Conservation (phyloP, 164 flowering plant genomes). For the Taxillus chinensis region DNA sequence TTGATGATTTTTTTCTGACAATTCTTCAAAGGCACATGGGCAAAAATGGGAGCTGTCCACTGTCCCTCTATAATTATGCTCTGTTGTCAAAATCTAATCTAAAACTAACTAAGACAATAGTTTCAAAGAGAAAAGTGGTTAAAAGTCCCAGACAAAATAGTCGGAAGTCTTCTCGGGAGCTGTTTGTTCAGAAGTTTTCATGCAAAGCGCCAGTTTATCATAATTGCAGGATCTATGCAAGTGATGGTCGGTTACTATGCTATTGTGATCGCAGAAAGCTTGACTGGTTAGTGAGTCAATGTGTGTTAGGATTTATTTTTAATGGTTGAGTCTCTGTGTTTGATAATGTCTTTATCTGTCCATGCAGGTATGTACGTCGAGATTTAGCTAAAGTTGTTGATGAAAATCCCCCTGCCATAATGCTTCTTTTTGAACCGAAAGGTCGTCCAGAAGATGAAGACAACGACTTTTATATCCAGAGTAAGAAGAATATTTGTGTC, state of each 20-base stretch:
- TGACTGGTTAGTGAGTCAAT: conserved; percentile 58
- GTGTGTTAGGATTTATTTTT: neutral
- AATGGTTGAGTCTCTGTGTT: neutral
- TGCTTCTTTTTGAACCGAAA: conserved; percentile 97
- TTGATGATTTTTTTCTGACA: conserved; percentile 27
- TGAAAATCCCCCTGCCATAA: conserved; percentile 76
- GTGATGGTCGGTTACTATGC: conserved; percentile 90
- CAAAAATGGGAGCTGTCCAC: conserved; percentile 52
- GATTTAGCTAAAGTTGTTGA: conserved; percentile 83
- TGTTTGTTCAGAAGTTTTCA: conserved; percentile 86
- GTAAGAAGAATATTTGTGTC: conserved; percentile 93
- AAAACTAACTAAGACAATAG: conserved; percentile 22
- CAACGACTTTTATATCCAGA: conserved; percentile 88
- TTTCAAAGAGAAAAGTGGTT: conserved; percentile 36
- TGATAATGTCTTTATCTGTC: neutral
- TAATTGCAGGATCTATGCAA: conserved; percentile 91
- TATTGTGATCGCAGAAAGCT: conserved; percentile 92
- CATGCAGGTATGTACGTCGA: conserved; percentile 64
- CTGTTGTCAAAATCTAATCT: conserved; percentile 39
- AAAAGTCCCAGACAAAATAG: conserved; percentile 35
- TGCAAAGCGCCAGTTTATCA: conserved; percentile 98
- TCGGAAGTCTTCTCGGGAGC: conserved; percentile 61
- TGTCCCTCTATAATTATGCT: conserved; percentile 59
- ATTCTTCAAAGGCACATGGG: conserved; percentile 52
- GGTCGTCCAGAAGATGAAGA: conserved; percentile 99